phyloP scores from a whole-genome alignment of 2,329 filamentous ascomycete genomes.

The Fusarium zealandicum region DNA sequence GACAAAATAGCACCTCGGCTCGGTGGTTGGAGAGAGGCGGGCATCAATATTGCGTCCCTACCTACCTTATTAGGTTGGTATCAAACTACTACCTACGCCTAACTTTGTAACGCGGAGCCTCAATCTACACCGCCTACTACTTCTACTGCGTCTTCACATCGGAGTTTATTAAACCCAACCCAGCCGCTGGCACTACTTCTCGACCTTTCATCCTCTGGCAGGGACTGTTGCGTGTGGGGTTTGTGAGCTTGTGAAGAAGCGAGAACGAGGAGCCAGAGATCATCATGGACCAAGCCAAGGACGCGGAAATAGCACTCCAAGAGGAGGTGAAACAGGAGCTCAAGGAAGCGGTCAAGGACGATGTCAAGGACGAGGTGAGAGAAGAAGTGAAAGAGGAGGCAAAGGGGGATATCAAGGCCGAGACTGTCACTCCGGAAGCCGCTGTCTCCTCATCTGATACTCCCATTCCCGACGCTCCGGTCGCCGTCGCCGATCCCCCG shows the following conservation, averaged over 20 bases:
- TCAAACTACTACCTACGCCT: constrained; percentile 17
- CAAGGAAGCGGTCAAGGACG: not conserved
- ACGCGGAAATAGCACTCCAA: constrained; percentile 22
- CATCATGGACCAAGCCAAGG: constrained; percentile 34
- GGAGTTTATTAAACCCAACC: not conserved
- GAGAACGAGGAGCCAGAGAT: constrained; percentile 6
- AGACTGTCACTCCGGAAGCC: constrained; percentile 1
- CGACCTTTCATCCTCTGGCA: constrained; percentile 1
- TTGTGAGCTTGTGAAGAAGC: constrained; percentile 14
- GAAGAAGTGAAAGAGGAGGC: constrained; percentile 30
- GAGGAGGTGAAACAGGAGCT: constrained; percentile 25
- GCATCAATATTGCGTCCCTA: constrained; percentile 11
- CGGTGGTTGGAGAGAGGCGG: constrained; percentile 13
- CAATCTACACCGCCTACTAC: constrained; percentile 1
- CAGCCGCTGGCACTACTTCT: not conserved
- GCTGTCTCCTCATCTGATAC: constrained; percentile 16
- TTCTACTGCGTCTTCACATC: not conserved
- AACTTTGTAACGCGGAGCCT: constrained; percentile 10
- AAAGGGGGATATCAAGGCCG: constrained; percentile 18
- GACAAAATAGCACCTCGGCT: constrained; percentile 27
- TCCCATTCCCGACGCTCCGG: constrained; percentile 12
- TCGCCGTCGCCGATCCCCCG: constrained; percentile 11
- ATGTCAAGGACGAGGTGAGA: constrained; percentile 17
- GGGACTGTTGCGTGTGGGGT: constrained; percentile 21
- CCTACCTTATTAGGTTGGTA: too few species aligned